Base-by-base conservation (phyloP, 108 stramenopile species). In the Nitzschia inconspicua region DNA sequence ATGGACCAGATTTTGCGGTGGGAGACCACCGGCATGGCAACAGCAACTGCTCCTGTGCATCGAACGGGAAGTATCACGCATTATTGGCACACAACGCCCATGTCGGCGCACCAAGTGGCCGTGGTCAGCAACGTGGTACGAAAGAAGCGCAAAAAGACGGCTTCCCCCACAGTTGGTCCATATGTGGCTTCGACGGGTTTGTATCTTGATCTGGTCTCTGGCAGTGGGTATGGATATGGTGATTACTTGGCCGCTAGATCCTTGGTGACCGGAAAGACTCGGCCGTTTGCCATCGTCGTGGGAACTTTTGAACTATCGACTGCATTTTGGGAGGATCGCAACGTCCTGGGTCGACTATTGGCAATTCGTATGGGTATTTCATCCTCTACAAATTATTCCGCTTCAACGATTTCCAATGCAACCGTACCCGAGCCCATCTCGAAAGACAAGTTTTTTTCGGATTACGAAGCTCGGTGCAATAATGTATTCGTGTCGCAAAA, bases 221-320 rank as follows among this genome's bases (percentile, higher is more conserved):
- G 9, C 30, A 28, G 29, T 13, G 25, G 23, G 22, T 35, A 55
- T 32, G 54, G 30, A 7, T 56, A 24, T n/a, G 19, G 32, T 2
- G 53, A 51, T 25, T 56, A 42, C 46, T 4, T 19, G 9, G 34
- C 11, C 23, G 34, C 63, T 4, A 4, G 34, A 25, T 14, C 23
- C 20, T 4, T 56, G 29, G 0, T 2, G 0, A 23, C 55, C 54
- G 28, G 23, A 13, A 19, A 14, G 32, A 54, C 35, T 54, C 53
- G 35, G 22, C 42, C 42, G 0, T 43, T 57, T 14, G 75, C 71
- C 18, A 70, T 77, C 29, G 59, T 77, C 41, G 75, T 55, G 11
- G 75, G 75, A 16, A 66, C 75, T 3, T 77, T 77, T 57, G 75
- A 77, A 37, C 47, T 77, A 35, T 46, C 44, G 14, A 46, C 43